Base-by-base conservation (phyloP, 352 stramenopile species). In the Phytophthora vignae region DNA sequence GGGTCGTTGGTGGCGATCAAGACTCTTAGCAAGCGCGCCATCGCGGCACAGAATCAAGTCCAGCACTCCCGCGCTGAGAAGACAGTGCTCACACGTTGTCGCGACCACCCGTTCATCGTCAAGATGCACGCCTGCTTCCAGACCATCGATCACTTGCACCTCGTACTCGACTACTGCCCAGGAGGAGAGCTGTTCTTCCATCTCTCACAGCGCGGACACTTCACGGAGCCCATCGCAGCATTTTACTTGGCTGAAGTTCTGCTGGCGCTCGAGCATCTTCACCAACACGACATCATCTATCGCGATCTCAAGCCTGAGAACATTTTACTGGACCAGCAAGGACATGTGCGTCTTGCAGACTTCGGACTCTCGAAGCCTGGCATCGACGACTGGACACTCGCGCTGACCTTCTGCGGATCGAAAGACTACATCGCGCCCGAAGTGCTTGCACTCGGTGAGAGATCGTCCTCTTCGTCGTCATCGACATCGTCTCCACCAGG, bases 241-340 rank as follows among this genome's bases (percentile, higher is more conserved):
- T 98, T 98, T 58, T 98, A 98, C 68, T 70, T 89, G 11, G 90
- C 91, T 33, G 93, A 98, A 78, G 83, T 98, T 8, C 88, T 91
- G 17, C 77, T 95, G 17, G 89, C 87, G n/a, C 77, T 96, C 22
- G 86, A 93, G 50, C 77, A 94, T 61, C 70, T 96, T 49, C 87
- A 96, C 58, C 60, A 73, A 1, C 76, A 92, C 61, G 79, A 85
- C 48, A 88, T 96, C 62, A 88, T 97, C 42, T 96, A 97, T 60
- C 85, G 92, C 10, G 92, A 98, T 60, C 77, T 98, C 27, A 98
- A 98, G 60, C 92, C 92, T 1, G 91, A 98, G 67, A 98, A 98
- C 64, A 84, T 98, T 31, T 72, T 98, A 22, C 77, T 98, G 14
- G 83, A 96, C 67, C 71, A 89, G 40, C 71, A 96, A 22, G 95